Base-by-base conservation (phyloP, 1,284 basidiomycete genomes). In the Polyporus tsugae region DNA sequence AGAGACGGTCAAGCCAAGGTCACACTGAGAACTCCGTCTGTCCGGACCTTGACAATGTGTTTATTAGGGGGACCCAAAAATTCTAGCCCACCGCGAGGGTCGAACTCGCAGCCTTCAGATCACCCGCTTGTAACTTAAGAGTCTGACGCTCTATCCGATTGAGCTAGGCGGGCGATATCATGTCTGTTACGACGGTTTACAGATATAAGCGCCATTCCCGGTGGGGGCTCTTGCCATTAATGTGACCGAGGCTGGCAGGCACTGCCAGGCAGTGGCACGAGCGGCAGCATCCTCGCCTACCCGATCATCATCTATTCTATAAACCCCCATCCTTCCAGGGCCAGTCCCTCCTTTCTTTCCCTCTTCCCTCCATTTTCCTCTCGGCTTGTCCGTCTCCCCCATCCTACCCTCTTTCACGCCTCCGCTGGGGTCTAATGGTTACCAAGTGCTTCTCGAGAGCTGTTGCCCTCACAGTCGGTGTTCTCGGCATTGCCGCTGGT, bases 21-120 rank as follows among this genome's bases (percentile, higher is more conserved):
- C 29, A 29, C 1, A 29, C 29, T 29, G 29, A 2, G 1, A 29
- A 2, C 29, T 29, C 29, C 29, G 29, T 29, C 29, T 29, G 29
- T 29, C 29, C 29, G 29, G 29, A 29, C 29, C 29, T 29, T 29
- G 29, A 29, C 29, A 29, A 29, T 1, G 29, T 29, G 29, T 2
- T 2, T n/a, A n/a, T n/a, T n/a, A n/a, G n/a, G n/a, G n/a, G n/a
- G n/a, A 29, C 29, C 29, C 13, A 55, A 55, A 55, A 55, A 17
- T 5, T 67, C 25, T 90, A 93, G 91, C 90, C 91, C 91, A 93
- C 90, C 91, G 91, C 90, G 91, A 91, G 91, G 90, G 90, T 92
- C 91, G 91, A 93, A 93, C 91, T 92, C 90, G 91, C 91, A 93
- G 90, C 90, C 91, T 92, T 92, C 91, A 91, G 89, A 90, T 90